Conservation (phyloP, 1,284 basidiomycete genomes). For the Ganoderma lingzhi region DNA sequence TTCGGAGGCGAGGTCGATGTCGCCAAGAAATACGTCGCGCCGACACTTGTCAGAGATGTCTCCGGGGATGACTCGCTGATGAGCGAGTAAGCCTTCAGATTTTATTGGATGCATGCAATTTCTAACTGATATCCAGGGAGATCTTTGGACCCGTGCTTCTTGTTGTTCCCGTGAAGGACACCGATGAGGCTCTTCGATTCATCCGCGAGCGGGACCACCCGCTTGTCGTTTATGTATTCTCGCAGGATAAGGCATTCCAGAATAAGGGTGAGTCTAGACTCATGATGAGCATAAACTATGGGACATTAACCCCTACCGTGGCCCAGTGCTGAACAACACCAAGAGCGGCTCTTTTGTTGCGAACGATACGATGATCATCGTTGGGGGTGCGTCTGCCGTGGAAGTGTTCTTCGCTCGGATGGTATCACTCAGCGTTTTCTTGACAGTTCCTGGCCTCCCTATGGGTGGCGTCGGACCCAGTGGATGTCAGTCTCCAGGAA, state of each 20-base stretch:
- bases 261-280: constrained; percentile 56
- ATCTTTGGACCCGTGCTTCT: constrained; percentile 61
- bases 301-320: not conserved
- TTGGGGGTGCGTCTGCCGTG: constrained; percentile 52
- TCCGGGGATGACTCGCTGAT: constrained; percentile 73
- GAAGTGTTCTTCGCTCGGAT: too few relatives aligned
- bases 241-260: constrained; percentile 65
- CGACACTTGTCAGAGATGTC: constrained; percentile 74
- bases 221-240: constrained; percentile 81
- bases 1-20: constrained; percentile 76
- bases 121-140: constrained; percentile 37
- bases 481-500: constrained; percentile 66
- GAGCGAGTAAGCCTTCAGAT: constrained; percentile 62
- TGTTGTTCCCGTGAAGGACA: constrained; percentile 74
- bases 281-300: not conserved
- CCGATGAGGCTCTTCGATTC: constrained; percentile 79
- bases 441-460: constrained; percentile 65
- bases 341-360: constrained; percentile 69
- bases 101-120: too few relatives aligned
- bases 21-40: constrained; percentile 65
- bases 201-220: constrained; percentile 78
- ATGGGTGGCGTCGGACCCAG: constrained; percentile 80
- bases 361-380: constrained; percentile 70
- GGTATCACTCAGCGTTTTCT: not conserved
- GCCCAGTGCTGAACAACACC: constrained; percentile 69